Percentiles rank a stretch among this genome's conserved stretches.
These are phyloP conservation scores for Themeda triandra DNA, from an alignment of 176 grass and related monocot genomes.

Conservation along the genomic window DNA sequence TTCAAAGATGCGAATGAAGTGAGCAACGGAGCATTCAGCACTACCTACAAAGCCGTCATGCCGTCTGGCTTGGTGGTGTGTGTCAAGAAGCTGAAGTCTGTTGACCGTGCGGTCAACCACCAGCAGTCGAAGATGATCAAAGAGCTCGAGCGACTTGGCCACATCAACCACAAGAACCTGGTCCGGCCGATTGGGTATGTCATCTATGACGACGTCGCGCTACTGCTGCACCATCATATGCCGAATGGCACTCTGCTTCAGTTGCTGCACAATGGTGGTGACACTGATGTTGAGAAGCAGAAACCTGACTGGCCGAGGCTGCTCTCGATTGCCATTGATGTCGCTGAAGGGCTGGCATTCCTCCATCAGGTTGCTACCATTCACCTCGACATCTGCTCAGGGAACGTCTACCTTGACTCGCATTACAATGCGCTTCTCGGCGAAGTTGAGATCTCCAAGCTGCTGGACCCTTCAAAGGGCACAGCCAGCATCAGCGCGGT, in stretches of 20 bases:
- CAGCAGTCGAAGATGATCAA: conserved; percentile 89
- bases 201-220: conserved; percentile 75
- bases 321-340: conserved; percentile 61
- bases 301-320: conserved; percentile 74
- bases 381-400: conserved; percentile 88
- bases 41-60: conserved; percentile 77
- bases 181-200: conserved; percentile 76
- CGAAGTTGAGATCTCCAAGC: conserved; percentile 91
- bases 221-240: conserved; percentile 77
- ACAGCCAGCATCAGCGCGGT: conserved; percentile 92
- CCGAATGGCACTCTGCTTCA: conserved; percentile 78
- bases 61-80: conserved; percentile 82
- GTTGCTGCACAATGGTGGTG: conserved; percentile 40
- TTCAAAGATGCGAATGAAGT: conserved; percentile 65
- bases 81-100: conserved; percentile 85
- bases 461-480: conserved; percentile 88
- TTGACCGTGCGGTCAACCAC: conserved; percentile 58
- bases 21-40: conserved; percentile 75
- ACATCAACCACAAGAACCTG: conserved; percentile 76
- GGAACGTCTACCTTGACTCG: conserved; percentile 68
- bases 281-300: conserved; percentile 8
- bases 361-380: conserved; percentile 86
- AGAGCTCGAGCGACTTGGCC: conserved; percentile 74
- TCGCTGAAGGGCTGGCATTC: conserved; percentile 76
- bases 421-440: conserved; percentile 73